These are phyloP conservation scores for Fragosphaeria purpurea DNA, from an alignment of 2,329 filamentous ascomycete genomes.

Conservation along the genomic window DNA sequence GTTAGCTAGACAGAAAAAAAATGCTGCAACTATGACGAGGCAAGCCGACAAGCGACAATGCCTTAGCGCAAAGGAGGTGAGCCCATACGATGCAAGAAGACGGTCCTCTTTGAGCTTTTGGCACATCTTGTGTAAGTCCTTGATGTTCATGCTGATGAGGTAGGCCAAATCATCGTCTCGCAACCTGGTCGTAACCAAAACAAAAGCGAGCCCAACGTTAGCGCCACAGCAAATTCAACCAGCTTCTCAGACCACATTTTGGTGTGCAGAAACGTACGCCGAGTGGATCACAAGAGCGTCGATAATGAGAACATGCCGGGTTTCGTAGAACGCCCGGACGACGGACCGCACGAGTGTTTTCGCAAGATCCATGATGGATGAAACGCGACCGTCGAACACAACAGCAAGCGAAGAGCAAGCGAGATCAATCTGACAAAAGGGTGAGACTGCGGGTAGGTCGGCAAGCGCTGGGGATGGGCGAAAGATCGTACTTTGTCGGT, in stretches of 20 bases:
- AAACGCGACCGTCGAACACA: too few species aligned
- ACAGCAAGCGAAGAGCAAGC: too few species aligned
- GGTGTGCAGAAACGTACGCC: slow-evolving; percentile 40
- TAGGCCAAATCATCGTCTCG: slow-evolving; percentile 82
- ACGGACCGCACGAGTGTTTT: slow-evolving; percentile 77
- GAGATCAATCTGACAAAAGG: neutral
- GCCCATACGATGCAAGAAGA: slow-evolving; percentile 62
- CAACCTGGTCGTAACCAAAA: slow-evolving; percentile 25
- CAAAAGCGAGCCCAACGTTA: neutral
- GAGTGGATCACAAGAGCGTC: slow-evolving; percentile 82
- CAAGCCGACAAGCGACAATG: too few species aligned
- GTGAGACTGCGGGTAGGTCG: neutral
- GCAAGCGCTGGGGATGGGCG: neutral
- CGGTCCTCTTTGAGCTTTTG: slow-evolving; percentile 78
- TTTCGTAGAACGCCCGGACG: slow-evolving; percentile 77
- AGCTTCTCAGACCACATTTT: too few species aligned
- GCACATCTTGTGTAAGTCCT: slow-evolving; percentile 84
- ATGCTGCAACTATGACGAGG: neutral
- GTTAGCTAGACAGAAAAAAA: slow-evolving; percentile 1
- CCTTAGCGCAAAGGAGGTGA: neutral
- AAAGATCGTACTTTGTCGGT: neutral
- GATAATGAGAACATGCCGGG: slow-evolving; percentile 72
- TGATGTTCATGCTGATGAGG: slow-evolving; percentile 79
- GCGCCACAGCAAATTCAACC: too few species aligned
- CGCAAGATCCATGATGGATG: slow-evolving; percentile 38